Evolutionary conservation across 2,329 filamentous ascomycete genomes (phyloP), one percentile per base, ranked within the genome.

Genomic region (Trichoderma koningii): DNA sequence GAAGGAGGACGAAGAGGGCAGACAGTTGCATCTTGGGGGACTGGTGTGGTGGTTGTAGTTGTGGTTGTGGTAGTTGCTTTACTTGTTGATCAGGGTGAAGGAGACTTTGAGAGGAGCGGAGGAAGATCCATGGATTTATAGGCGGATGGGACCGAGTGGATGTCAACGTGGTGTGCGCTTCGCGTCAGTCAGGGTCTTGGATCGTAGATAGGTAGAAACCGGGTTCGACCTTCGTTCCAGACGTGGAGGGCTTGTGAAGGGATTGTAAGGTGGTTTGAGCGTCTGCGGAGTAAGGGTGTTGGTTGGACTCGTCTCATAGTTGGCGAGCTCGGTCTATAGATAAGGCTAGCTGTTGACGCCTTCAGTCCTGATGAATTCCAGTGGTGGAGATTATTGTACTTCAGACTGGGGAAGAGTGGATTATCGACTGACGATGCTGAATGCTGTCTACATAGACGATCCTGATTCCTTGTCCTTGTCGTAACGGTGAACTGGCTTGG

Each of bases 211-310:
- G 30, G 6, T 23, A 55, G 14, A n/a, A 44, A n/a, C 12, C 21
- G 52, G 52, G 15, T 12, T 53, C 34, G 41, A 55, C 44, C 52
- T 42, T 55, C 19, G 0, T n/a, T 55, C 38, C 44, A 55, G 23
- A 55, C 23, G 52, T 34, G 9, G 38, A 55, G 52, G 17, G 3
- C 9, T 28, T n/a, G 38, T 3, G 52, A 30, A 7, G 15, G 52
- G 52, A 55, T 44, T 55, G 52, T 55, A 55, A 1, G 52, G 21
- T 55, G 52, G 52, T 42, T 14, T 55, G 21, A 55, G 52, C 52
- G 38, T 28, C 41, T 55, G 52, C 17, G 48, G 17, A n/a, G 26
- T 26, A 51, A 28, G 48, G 5, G 6, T 26, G 48, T 51, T 17
- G 17, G 26, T 30, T 51, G 48, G 26, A 51, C 26, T 14, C 34